Conservation (phyloP, 305 asterid species). For the Petunia hybrid region DNA sequence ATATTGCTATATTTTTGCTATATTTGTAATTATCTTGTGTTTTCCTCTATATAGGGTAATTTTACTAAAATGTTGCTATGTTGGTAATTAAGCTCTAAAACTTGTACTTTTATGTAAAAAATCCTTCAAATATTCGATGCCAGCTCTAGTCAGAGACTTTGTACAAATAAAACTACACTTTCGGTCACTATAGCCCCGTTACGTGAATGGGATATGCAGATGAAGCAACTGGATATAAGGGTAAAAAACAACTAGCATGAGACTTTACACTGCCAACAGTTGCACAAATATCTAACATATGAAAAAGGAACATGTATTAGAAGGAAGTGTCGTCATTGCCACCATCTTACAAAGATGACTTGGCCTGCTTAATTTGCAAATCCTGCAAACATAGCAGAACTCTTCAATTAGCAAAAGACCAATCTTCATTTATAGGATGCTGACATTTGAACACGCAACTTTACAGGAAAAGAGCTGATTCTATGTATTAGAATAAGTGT, state of each 20-base stretch:
- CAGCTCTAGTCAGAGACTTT: background rate
- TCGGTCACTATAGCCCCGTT: background rate
- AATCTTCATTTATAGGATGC: background rate
- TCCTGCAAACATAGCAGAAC: conserved; percentile 12
- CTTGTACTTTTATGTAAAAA: too few species aligned
- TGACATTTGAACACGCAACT: too few species aligned
- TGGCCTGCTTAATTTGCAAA: conserved; percentile 14
- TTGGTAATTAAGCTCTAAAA: too few species aligned
- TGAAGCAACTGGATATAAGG: background rate
- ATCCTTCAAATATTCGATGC: background rate
- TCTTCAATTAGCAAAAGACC: conserved; percentile 15
- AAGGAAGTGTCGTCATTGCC: conserved; percentile 2
- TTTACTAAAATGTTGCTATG: too few species aligned
- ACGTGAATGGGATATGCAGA: conserved; percentile 10
- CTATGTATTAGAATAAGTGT: too few species aligned
- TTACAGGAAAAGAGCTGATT: too few species aligned
- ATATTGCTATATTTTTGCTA: too few species aligned
- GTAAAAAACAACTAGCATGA: background rate
- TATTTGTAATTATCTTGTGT: too few species aligned
- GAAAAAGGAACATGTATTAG: background rate
- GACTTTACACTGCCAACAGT: background rate
- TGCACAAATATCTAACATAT: conserved; percentile 18
- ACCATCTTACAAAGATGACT: conserved; percentile 29
- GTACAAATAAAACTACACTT: background rate
- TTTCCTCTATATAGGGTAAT: too few species aligned